Base-by-base conservation (phyloP, 257 asterid species). In the Plantago ovata region DNA sequence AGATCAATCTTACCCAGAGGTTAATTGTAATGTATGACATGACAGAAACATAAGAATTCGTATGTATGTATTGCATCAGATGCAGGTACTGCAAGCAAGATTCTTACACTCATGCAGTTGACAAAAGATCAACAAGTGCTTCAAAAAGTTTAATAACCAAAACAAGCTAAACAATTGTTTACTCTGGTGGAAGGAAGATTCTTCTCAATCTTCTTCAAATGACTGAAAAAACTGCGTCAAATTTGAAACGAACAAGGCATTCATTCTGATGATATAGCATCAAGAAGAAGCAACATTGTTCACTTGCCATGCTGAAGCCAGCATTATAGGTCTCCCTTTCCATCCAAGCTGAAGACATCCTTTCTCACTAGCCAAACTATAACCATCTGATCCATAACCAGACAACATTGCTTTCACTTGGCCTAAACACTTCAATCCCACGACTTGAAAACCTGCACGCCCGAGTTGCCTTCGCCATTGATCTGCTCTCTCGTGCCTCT, bases 281-380 rank as follows among this genome's bases (percentile, higher is more conserved):
- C 58, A 67, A 13, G 47, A 39, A 39, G 73, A 54, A 48, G 63
- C 10, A 28, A 22, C n/a, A 52, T 56, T 68, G 57, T 76, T 55
- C 15, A 60, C 71, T 51, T 70, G 71, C 86, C 91, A 83, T 1
- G 90, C 81, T 0, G 84, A 79, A 16, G 90, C 86, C 6, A 77
- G 46, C 87, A 84, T 81, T 54, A 84, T 74, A 7, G 88, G 74
- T 67, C 82, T 76, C 56, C 93, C 93, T 72, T 76, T 84, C 93
- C 93, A 81, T 58, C 93, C 88, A 20, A 84, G 81, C 56, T 74
- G 76, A 51, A 84, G 79, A 69, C 84, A 76, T 0, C 88, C 88
- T 64, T 84, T 84, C 22, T 84, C 86, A 45, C 59, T 62, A 6
- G 18, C 69, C 41, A 81, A 61, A 22, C 77, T 80, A 53, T 72